Conservation (phyloP, 805 yeast genomes). For the Grigorovia transvaalensis region DNA sequence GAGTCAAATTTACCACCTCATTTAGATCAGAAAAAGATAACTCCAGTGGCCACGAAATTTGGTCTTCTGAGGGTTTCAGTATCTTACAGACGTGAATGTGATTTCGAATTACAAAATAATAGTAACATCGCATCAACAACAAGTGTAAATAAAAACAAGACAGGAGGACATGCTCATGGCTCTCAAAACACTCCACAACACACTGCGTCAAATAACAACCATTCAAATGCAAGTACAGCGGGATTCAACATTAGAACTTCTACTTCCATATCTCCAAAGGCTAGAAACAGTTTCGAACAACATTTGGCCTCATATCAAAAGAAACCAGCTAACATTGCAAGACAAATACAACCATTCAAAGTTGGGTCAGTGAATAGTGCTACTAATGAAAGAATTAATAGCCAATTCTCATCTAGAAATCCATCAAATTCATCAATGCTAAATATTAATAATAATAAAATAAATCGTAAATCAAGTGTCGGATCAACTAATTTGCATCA, state of each 20-base stretch:
- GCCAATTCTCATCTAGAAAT: conserved; percentile 29
- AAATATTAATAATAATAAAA: conserved; percentile 27
- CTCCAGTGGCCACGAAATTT: conserved; percentile 61
- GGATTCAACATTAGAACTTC: neutral
- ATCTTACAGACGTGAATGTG: conserved; percentile 63
- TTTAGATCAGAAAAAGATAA: conserved; percentile 50
- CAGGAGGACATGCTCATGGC: neutral
- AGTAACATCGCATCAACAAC: neutral
- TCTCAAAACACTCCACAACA: neutral
- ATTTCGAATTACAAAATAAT: conserved; percentile 39
- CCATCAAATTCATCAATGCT: conserved; percentile 37
- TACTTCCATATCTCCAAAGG: conserved; percentile 7
- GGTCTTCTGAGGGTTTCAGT: conserved; percentile 71
- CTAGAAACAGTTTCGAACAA: neutral
- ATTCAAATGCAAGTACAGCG: neutral
- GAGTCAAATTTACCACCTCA: conserved; percentile 37
- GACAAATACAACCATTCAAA: conserved; percentile 29
- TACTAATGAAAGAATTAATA: conserved; percentile 13
- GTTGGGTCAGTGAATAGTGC: conserved; percentile 29
- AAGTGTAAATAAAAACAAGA: neutral
- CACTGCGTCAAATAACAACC: neutral
- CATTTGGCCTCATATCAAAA: conserved; percentile 4
- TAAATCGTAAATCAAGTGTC: conserved; percentile 30
- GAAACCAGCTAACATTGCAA: conserved; percentile 13
- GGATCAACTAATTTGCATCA: conserved; percentile 14